Evolutionary conservation across 2,329 filamentous ascomycete species (phyloP).

Genomic region (Alternaria triticina): DNA sequence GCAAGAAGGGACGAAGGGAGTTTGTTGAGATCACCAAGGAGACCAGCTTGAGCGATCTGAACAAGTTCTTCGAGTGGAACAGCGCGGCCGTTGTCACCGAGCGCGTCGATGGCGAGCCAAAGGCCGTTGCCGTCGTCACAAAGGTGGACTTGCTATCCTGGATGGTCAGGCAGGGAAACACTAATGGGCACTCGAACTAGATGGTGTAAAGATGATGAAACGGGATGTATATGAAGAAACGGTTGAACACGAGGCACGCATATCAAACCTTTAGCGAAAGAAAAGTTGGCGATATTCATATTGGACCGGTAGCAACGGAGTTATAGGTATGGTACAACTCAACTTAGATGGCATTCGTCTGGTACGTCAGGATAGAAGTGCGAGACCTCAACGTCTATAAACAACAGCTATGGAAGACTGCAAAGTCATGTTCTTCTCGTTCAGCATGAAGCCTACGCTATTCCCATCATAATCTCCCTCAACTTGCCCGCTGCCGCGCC

Average conservation of each 20-base stretch:
- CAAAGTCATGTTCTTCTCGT: neutral
- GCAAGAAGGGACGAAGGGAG: conserved; percentile 56
- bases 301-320: neutral
- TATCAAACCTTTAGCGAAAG: neutral
- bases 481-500: conserved; percentile 25
- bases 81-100: conserved; percentile 94
- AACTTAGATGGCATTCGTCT: neutral
- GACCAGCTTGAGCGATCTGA: conserved; percentile 81
- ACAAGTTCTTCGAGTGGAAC: conserved; percentile 98
- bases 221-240: neutral
- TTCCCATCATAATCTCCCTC: conserved; percentile 21
- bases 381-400: conserved; percentile 13
- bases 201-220: neutral
- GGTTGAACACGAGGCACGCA: neutral
- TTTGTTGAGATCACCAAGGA: conserved; percentile 96
- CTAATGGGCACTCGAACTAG: conserved; percentile 9
- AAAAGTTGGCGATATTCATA: neutral
- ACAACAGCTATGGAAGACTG: neutral
- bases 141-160: conserved; percentile 95
- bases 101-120: conserved; percentile 64
- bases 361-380: neutral
- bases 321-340: neutral
- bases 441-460: neutral
- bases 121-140: conserved; percentile 88
- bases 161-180: conserved; percentile 66